Evolutionary conservation across 768 basidiomycete genomes (phyloP).

Genomic region (Austroboletus festivus): DNA sequence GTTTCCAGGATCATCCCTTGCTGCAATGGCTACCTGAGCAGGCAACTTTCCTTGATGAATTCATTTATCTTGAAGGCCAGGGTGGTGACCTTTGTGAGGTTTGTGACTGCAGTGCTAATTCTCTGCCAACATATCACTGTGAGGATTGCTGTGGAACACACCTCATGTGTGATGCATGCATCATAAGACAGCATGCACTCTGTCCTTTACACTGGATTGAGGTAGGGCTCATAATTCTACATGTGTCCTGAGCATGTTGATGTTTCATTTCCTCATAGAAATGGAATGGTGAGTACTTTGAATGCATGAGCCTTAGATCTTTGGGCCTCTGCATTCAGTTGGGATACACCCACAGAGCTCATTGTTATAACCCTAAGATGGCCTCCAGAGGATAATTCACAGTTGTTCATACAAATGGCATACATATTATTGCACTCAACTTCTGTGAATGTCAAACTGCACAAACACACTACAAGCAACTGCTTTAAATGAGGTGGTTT

Average conservation of each 20-base stretch:
- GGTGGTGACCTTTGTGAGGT: neutral
- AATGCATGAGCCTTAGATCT: neutral
- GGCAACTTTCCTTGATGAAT: neutral
- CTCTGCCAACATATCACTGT: neutral
- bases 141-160: neutral
- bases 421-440: neutral
- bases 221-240: no score
- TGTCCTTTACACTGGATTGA: neutral
- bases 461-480: no score
- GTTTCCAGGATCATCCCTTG: no score
- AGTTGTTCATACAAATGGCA: neutral
- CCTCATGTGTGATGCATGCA: neutral
- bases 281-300: conserved; percentile 1
- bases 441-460: no score
- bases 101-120: no score
- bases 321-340: conserved; percentile 3
- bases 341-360: neutral
- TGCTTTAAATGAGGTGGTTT: no score
- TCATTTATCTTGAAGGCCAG: neutral
- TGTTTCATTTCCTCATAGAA: no score
- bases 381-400: neutral
- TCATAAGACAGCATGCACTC: neutral
- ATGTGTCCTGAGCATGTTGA: no score
- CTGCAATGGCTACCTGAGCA: neutral
- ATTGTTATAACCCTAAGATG: neutral